Percentiles rank a stretch among this genome's conserved stretches.
phyloP scores from a whole-genome alignment of 2,329 filamentous ascomycete species.

The Scedosporium dehoogii region DNA sequence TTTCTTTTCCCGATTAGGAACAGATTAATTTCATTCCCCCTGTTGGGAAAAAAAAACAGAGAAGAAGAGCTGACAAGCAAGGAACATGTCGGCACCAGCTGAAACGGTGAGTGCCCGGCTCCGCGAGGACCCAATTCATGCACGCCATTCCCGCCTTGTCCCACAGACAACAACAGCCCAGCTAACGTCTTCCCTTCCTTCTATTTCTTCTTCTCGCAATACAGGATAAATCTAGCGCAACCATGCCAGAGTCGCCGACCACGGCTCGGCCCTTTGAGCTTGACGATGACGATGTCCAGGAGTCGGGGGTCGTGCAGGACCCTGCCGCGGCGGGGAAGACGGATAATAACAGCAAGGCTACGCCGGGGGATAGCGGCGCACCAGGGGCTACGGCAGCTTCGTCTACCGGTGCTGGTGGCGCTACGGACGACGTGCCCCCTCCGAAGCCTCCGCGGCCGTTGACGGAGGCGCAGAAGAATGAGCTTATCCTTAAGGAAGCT shows the following conservation, averaged over 20 bases:
- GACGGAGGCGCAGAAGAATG: conserved; percentile 73
- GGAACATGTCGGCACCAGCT: conserved; percentile 3
- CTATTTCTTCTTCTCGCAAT: background rate
- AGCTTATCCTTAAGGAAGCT: conserved; percentile 82
- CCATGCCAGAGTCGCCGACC: conserved; percentile 53
- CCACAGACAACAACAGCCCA: background rate
- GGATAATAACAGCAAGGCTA: conserved; percentile 12
- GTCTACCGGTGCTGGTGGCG: conserved; percentile 20
- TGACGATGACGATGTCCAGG: conserved; percentile 61
- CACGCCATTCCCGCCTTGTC: background rate
- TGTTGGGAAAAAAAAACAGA: background rate
- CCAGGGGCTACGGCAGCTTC: conserved; percentile 16
- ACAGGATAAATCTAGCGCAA: conserved; percentile 33
- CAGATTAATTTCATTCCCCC: background rate
- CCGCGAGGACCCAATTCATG: conserved; percentile 1
- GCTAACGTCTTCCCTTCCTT: background rate
- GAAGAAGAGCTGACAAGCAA: background rate
- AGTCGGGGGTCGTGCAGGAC: conserved; percentile 39
- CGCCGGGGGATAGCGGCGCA: conserved; percentile 12
- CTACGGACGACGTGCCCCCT: conserved; percentile 40
- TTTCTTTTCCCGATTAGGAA: background rate
- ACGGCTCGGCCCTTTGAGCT: conserved; percentile 56
- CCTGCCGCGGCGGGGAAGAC: conserved; percentile 19
- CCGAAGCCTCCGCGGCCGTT: conserved; percentile 79
- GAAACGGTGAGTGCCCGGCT: conserved; percentile 4